A percentile compares a stretch with the other conserved stretches of the same genome.
These are phyloP conservation scores for Aspergillus eucalypticola DNA, from an alignment of 2,329 filamentous ascomycete species.

Conservation along the genomic window DNA sequence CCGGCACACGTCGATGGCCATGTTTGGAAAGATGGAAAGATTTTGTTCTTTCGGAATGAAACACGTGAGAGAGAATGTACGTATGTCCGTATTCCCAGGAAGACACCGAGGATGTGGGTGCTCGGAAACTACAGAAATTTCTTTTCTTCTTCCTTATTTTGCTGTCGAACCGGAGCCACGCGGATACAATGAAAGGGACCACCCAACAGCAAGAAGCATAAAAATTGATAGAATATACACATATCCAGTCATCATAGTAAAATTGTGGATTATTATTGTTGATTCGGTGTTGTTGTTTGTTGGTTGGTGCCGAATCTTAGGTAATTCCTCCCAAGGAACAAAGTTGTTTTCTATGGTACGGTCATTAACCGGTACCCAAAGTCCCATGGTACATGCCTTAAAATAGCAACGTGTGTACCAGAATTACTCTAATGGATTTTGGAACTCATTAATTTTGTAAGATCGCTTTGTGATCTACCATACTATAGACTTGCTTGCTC, in stretches of 20 bases:
- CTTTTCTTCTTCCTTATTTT: too few relatives aligned
- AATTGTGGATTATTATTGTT: background rate
- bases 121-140: background rate
- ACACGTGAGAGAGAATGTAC: background rate
- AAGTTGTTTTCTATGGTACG: constrained; percentile 2
- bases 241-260: background rate
- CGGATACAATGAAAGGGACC: background rate
- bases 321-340: background rate
- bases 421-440: background rate
- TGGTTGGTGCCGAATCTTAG: constrained; percentile 4
- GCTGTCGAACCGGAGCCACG: background rate
- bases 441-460: background rate
- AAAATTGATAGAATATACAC: background rate
- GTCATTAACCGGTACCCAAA: background rate
- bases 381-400: constrained; percentile 11
- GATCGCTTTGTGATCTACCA: constrained; percentile 3
- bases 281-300: background rate
- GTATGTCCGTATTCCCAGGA: background rate
- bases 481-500: background rate
- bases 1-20: constrained; percentile 8
- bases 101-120: background rate
- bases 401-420: constrained; percentile 10
- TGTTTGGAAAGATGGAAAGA: background rate
- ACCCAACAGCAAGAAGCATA: background rate
- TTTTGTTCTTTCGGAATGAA: background rate